These are phyloP conservation scores for Madurella fahalii DNA, from an alignment of 2,329 filamentous ascomycete species.

Conservation along the genomic window DNA sequence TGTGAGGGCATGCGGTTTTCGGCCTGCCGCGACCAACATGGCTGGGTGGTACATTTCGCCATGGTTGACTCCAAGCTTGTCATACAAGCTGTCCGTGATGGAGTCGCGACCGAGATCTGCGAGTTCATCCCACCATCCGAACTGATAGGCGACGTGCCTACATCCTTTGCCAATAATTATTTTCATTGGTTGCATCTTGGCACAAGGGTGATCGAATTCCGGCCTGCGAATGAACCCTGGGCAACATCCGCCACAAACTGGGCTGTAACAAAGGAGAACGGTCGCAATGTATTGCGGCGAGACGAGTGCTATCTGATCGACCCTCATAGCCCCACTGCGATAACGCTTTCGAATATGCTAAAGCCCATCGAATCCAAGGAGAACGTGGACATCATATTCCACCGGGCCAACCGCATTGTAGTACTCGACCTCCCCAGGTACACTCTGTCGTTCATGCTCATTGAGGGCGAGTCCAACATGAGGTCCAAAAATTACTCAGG, in stretches of 20 bases:
- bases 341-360: conserved; percentile 32
- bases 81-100: conserved; percentile 1
- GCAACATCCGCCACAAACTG: conserved; percentile 5
- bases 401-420: conserved; percentile 22
- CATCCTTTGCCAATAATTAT: conserved; percentile 13
- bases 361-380: conserved; percentile 34
- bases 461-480: conserved; percentile 27
- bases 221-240: conserved; percentile 10
- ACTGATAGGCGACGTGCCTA: conserved; percentile 13
- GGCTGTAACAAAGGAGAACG: neutral
- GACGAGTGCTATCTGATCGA: conserved; percentile 30
- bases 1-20: conserved; percentile 40
- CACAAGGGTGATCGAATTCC: conserved; percentile 17
- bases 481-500: conserved; percentile 47
- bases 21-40: conserved; percentile 30
- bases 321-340: conserved; percentile 33
- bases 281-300: neutral
- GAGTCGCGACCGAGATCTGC: conserved; percentile 2
- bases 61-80: conserved; percentile 29
- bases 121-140: conserved; percentile 32
- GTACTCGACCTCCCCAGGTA: conserved; percentile 44
- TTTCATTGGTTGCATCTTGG: conserved; percentile 18
- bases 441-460: conserved; percentile 44
- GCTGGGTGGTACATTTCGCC: conserved; percentile 36
- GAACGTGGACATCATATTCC: conserved; percentile 35